These are phyloP conservation scores for Pichia paraexigua DNA, from an alignment of 805 yeast species.

Conservation along the genomic window DNA sequence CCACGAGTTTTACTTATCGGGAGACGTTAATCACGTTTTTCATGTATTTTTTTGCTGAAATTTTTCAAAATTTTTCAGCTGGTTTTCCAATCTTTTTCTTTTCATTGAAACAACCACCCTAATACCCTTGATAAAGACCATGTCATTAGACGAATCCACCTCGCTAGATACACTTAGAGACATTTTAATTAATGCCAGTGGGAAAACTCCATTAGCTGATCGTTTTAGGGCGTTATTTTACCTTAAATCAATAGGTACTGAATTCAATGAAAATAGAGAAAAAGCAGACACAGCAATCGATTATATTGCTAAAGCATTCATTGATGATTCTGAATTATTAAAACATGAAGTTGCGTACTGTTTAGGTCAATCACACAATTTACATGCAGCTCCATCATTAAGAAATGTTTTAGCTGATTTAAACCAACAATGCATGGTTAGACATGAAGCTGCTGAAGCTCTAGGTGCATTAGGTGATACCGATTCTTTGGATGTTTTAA, in stretches of 20 bases:
- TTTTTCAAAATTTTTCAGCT: not conserved
- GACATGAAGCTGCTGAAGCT: constrained; percentile 99
- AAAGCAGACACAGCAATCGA: constrained; percentile 63
- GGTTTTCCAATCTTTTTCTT: not conserved
- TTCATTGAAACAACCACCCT: not conserved
- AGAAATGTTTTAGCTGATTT: constrained; percentile 59
- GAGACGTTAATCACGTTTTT: no score
- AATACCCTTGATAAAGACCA: not conserved
- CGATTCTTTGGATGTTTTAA: constrained; percentile 59
- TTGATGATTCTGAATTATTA: constrained; percentile 75
- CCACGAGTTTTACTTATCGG: not conserved
- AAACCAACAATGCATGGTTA: constrained; percentile 86
- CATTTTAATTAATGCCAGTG: constrained; percentile 54
- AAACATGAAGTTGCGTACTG: constrained; percentile 98
- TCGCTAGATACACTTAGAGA: constrained; percentile 64
- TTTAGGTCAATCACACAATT: constrained; percentile 87
- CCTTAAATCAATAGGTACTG: constrained; percentile 78
- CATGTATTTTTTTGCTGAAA: not conserved
- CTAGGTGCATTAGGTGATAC: constrained; percentile 89
- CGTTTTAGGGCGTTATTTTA: constrained; percentile 93
- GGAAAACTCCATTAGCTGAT: constrained; percentile 67
- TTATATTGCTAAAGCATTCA: constrained; percentile 79
- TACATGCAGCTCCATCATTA: constrained; percentile 67
- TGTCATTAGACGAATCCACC: constrained; percentile 22
- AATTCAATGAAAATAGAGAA: constrained; percentile 42